Base-by-base conservation (phyloP, 495 filamentous ascomycete species). In the Hypoxylon lienhwacheense region DNA sequence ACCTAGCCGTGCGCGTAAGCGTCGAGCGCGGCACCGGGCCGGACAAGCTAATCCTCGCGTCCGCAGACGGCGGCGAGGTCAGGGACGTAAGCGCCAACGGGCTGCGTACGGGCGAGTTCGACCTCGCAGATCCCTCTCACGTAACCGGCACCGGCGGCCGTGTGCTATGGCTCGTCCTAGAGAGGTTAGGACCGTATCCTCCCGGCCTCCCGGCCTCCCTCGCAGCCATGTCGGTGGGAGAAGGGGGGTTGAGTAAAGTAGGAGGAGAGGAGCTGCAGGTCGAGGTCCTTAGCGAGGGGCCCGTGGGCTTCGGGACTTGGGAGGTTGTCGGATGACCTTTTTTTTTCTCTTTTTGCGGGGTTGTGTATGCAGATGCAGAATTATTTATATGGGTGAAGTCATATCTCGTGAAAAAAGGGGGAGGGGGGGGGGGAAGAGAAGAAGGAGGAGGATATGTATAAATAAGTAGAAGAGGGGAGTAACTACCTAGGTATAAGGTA, bases 151-250 rank as follows among this genome's bases (percentile, higher is more conserved):
- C n/a, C n/a, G n/a, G 64, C 15, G 54, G 53, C 8, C 75, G 75
- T n/a, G 81, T 83, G 14, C 66, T 91, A 12, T 89, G 86, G 85
- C 69, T 96, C 48, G 86, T 96, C 10, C 71, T 96, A 50, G 90
- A 95, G 67, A 77, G 88, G 50, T 74, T 87, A 39, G 86, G 83
- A 4, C 25, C 43, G 21, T 45, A 51, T 4, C n/a, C n/a, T n/a
- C n/a, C n/a, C n/a, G n/a, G n/a, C n/a, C n/a, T n/a, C n/a, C n/a
- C n/a, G n/a, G n/a, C n/a, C n/a, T n/a, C 34, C 16, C 11, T 15
- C 19, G 8, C 32, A 22, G 33, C 2, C 32, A 42, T 67, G 75
- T 25, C 33, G 44, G 25, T 28, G 53, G 75, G 83, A 20, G 74
- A 72, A 22, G 74, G 74, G 35, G 24, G 5, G 4, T 4, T 4